Percentiles rank a stretch among this genome's conserved stretches.
phyloP scores from a whole-genome alignment of 306 rosid species.

The Citrullus colocynthis region DNA sequence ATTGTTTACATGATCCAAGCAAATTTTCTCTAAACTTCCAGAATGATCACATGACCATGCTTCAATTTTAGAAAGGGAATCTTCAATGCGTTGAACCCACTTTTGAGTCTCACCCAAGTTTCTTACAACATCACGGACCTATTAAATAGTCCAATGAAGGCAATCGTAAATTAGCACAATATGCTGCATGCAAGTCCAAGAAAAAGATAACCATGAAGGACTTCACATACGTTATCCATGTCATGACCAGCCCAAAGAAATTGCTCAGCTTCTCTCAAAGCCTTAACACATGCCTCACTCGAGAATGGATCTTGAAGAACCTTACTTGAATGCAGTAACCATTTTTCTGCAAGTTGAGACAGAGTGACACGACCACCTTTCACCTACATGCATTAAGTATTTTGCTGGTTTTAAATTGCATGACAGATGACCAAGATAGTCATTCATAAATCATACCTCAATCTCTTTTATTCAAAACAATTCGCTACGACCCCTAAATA shows the following conservation, averaged over 20 bases:
- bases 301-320: slow-evolving; percentile 45
- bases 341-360: slow-evolving; percentile 54
- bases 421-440: neutral
- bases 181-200: slow-evolving; percentile 6
- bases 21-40: slow-evolving; percentile 34
- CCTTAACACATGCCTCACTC: slow-evolving; percentile 41
- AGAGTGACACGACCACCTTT: slow-evolving; percentile 49
- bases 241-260: slow-evolving; percentile 97
- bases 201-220: slow-evolving; percentile 8
- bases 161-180: slow-evolving; percentile 1
- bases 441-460: too few species aligned
- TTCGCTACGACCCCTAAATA: neutral
- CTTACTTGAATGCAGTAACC: slow-evolving; percentile 48
- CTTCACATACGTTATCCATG: slow-evolving; percentile 71
- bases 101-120: slow-evolving; percentile 51
- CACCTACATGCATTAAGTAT: slow-evolving; percentile 40
- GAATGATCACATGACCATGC: slow-evolving; percentile 28
- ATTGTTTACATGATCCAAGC: slow-evolving; percentile 38
- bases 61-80: slow-evolving; percentile 52
- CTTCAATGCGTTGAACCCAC: slow-evolving; percentile 69
- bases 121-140: slow-evolving; percentile 68
- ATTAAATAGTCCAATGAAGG: slow-evolving; percentile 19
- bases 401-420: slow-evolving; percentile 13
- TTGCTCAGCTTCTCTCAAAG: slow-evolving; percentile 75
- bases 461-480: neutral